Evolutionary conservation across 1,139 yeast species (phyloP), one percentile per base, ranked within the genome.

Genomic region (Hanseniaspora uvarum): DNA sequence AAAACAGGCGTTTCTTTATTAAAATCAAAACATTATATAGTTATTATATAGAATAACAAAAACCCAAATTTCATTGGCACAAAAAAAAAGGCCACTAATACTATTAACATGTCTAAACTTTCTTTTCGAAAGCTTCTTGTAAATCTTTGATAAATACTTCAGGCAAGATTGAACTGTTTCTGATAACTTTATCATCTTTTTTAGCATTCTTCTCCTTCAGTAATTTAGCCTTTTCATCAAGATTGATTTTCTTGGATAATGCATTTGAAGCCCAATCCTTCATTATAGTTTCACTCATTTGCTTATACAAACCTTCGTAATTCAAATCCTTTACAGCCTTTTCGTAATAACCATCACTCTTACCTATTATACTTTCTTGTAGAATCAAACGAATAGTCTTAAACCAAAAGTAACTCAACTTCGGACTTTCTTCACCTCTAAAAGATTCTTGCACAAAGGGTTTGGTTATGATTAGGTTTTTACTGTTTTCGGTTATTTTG

Each of bases 221-320:
- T 8, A 12, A 12, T 12, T 31, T 19, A 5, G 18, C 36, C 28
- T 41, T 41, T 39, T 41, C 44, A 11, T 41, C 53, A 7, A 40
- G 28, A 3, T 39, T 14, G 5, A 16, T 12, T 21, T 31, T 18
- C n/a, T 41, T 41, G 24, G 37, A 26, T 37, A 41, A 21, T 3
- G 21, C 38, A 6, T 19, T 41, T 18, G 24, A 34, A 12, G n/a
- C 24, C 53, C 53, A 49, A 21, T 41, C 53, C 11, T 43, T 36
- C 34, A 49, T n/a, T 14, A 49, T 34, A 16, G 47, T 36, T 36
- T 33, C 21, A 14, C 46, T 10, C 21, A 49, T 41, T 41, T 49
- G 47, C 24, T 49, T 49, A n/a, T 40, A 23, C 6, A 49, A n/a
- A 24, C 53, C 53, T 14, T 49, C 47, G 7, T 39, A 12, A 34